A percentile compares a stretch with the other conserved stretches of the same genome.
phyloP scores from a whole-genome alignment of 2,329 filamentous ascomycete genomes.

The Amphichorda felina region DNA sequence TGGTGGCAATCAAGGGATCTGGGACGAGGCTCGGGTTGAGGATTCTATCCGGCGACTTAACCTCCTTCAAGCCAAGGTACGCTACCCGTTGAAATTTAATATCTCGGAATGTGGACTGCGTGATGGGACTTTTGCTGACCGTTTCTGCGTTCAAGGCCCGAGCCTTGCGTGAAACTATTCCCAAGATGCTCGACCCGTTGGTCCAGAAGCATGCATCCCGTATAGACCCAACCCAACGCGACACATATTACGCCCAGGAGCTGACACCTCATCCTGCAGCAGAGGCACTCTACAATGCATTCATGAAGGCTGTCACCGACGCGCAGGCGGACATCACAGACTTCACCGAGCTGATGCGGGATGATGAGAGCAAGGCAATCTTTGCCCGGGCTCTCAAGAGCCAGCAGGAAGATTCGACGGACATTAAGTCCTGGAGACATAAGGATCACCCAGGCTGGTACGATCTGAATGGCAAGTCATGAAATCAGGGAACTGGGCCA shows the following conservation, averaged over 20 bases:
- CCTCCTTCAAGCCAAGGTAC: constrained; percentile 42
- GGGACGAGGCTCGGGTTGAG: constrained; percentile 37
- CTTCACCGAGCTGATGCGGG: constrained; percentile 33
- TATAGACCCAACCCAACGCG: constrained; percentile 19
- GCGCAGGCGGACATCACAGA: constrained; percentile 39
- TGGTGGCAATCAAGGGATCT: constrained; percentile 15
- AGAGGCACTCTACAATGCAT: constrained; percentile 32
- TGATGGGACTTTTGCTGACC: too few relatives aligned
- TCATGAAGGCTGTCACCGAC: constrained; percentile 32
- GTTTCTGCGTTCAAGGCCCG: too few relatives aligned
- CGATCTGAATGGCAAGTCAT: constrained; percentile 12
- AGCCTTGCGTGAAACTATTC: constrained; percentile 22
- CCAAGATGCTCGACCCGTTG: constrained; percentile 32
- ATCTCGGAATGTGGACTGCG: too few relatives aligned
- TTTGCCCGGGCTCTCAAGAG: constrained; percentile 41
- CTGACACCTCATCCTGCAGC: constrained; percentile 22
- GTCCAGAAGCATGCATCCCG: constrained; percentile 35
- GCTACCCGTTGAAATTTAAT: too few relatives aligned
- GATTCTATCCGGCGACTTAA: constrained; percentile 37
- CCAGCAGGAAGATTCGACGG: constrained; percentile 38
- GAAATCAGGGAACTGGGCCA: neutral
- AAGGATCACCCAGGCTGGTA: constrained; percentile 50
- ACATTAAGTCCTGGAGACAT: constrained; percentile 47
- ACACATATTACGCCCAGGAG: neutral
- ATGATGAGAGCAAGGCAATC: constrained; percentile 33